These are phyloP conservation scores for Aspergillus aculeatinus DNA, from an alignment of 2,329 filamentous ascomycete genomes.

Conservation along the genomic window DNA sequence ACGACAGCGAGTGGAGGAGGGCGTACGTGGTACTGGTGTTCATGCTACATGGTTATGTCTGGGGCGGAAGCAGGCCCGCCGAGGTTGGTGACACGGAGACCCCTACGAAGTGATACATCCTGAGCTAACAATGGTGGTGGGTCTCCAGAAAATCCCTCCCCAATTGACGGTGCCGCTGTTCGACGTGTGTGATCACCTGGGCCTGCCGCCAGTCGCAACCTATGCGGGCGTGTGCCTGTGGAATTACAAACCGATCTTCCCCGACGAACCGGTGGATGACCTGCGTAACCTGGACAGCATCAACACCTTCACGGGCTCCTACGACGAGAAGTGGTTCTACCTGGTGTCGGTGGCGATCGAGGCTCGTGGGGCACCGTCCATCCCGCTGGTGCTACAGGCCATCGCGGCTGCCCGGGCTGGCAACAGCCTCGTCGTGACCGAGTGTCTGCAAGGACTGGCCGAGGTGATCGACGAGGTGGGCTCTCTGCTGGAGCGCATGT, in stretches of 20 bases:
- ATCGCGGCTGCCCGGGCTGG: slow-evolving; percentile 73
- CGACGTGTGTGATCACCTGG: slow-evolving; percentile 71
- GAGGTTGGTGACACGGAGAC: slow-evolving; percentile 55
- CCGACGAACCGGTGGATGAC: slow-evolving; percentile 75
- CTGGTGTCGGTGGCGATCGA: slow-evolving; percentile 94
- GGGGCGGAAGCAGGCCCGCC: slow-evolving; percentile 73
- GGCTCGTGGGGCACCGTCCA: slow-evolving; percentile 80
- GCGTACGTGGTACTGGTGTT: slow-evolving; percentile 79
- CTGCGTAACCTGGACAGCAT: slow-evolving; percentile 86
- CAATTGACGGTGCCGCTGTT: slow-evolving; percentile 81
- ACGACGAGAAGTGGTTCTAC: slow-evolving; percentile 99
- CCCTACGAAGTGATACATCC: not conserved
- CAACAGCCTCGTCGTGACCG: slow-evolving; percentile 70
- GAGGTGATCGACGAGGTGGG: slow-evolving; percentile 85
- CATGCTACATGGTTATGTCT: slow-evolving; percentile 82
- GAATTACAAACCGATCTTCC: slow-evolving; percentile 94
- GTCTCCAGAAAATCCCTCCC: slow-evolving; percentile 64
- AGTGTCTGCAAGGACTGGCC: slow-evolving; percentile 76
- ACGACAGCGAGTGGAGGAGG: slow-evolving; percentile 86
- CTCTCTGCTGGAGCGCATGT: slow-evolving; percentile 78
- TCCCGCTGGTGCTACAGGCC: slow-evolving; percentile 84
- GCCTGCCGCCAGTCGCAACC: slow-evolving; percentile 88
- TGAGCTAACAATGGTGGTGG: slow-evolving; percentile 1
- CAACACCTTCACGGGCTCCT: slow-evolving; percentile 85
- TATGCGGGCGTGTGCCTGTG: slow-evolving; percentile 90